Percentiles rank a stretch among this genome's conserved stretches.
Evolutionary conservation across 306 rosid genomes (phyloP).

Genomic region (Corylus heterophylla): DNA sequence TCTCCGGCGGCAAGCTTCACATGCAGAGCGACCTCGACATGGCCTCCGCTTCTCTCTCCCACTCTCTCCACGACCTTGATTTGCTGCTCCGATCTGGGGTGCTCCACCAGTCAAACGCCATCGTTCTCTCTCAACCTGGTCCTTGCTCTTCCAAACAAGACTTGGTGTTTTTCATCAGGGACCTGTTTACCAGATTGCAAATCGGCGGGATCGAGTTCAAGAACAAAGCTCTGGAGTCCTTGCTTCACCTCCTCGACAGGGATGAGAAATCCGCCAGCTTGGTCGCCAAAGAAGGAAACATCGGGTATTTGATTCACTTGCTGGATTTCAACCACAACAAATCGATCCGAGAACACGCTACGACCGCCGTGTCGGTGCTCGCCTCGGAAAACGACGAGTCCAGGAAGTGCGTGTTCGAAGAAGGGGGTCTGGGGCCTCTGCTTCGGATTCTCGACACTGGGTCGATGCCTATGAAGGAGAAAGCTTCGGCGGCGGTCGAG

Average conservation of each 20-base stretch:
- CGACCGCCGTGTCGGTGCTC: conserved; percentile 39
- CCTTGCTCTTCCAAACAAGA: conserved; percentile 44
- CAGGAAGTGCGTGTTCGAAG: conserved; percentile 46
- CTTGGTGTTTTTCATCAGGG: conserved; percentile 42
- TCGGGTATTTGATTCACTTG: conserved; percentile 42
- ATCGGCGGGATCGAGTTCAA: conserved; percentile 61
- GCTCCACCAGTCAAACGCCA: conserved; percentile 59
- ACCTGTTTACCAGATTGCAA: conserved; percentile 56
- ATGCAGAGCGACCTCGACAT: conserved; percentile 68
- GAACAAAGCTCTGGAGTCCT: conserved; percentile 55
- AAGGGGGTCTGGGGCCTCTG: conserved; percentile 53
- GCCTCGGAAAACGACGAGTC: conserved; percentile 47
- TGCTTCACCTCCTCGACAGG: conserved; percentile 43
- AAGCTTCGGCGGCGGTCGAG: conserved; percentile 51
- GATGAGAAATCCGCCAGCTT: conserved; percentile 38
- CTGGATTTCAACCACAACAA: conserved; percentile 48
- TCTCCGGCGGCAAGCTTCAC: conserved; percentile 56
- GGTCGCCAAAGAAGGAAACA: conserved; percentile 43
- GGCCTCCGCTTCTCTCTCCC: conserved; percentile 46
- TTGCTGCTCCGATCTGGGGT: conserved; percentile 57
- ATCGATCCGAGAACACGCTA: conserved; percentile 41
- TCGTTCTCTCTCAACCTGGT: conserved; percentile 50
- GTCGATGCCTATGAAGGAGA: conserved; percentile 38
- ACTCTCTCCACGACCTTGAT: conserved; percentile 52
- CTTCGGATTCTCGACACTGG: conserved; percentile 47